A percentile compares a stretch with the other conserved stretches of the same genome.
These are phyloP conservation scores for Martiniozyma asiatica DNA, from an alignment of 1,139 yeast species.

Conservation along the genomic window DNA sequence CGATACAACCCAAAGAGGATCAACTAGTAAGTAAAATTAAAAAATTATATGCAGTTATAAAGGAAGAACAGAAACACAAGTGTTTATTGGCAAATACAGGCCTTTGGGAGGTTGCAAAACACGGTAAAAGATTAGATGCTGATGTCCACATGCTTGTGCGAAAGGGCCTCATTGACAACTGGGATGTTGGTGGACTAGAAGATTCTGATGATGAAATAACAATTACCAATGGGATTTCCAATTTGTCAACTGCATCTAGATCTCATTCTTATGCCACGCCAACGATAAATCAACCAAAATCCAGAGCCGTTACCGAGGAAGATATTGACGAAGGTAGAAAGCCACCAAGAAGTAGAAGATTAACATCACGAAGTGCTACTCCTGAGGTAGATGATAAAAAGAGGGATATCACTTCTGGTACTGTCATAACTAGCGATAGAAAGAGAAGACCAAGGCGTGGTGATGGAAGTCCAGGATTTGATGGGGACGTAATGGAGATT, in stretches of 20 bases:
- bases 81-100: slow-evolving; percentile 75
- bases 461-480: no score
- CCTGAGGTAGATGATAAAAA: no score
- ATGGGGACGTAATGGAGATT: no score
- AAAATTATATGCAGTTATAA: slow-evolving; percentile 53
- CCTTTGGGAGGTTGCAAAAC: slow-evolving; percentile 61
- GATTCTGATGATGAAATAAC: slow-evolving; percentile 6
- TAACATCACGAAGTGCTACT: slow-evolving; percentile 7
- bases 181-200: slow-evolving; percentile 9
- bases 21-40: slow-evolving; percentile 55
- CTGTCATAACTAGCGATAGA: no score
- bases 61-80: slow-evolving; percentile 64
- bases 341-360: no score
- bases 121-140: slow-evolving; percentile 57
- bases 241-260: no score
- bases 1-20: slow-evolving; percentile 71
- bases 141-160: slow-evolving; percentile 67
- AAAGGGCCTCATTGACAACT: slow-evolving; percentile 66
- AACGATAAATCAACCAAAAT: no score
- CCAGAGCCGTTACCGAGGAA: no score
- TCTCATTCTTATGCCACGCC: no score
- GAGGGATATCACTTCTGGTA: slow-evolving; percentile 8
- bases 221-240: neutral
- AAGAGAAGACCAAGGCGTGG: no score
- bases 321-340: no score